A percentile compares a stretch with the other conserved stretches of the same genome.
phyloP scores from a whole-genome alignment of 345 rosid genomes.

The Salix udensis region DNA sequence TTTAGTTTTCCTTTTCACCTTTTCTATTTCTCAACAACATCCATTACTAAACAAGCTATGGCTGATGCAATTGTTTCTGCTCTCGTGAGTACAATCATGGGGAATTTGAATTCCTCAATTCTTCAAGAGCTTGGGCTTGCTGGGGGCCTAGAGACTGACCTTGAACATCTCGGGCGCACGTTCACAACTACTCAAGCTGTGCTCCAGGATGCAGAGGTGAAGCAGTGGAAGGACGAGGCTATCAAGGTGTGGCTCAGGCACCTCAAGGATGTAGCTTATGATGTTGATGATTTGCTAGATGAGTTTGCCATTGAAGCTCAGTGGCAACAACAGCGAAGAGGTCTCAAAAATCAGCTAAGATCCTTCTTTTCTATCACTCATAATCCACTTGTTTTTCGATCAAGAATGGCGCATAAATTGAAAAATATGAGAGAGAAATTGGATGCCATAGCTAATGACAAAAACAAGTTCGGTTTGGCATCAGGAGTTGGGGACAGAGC shows the following conservation, averaged over 20 bases:
- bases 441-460: slow-evolving; percentile 3
- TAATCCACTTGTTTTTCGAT: not conserved
- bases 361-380: not conserved
- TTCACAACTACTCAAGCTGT: slow-evolving; percentile 1
- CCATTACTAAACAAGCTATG: not conserved
- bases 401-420: not conserved
- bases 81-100: not conserved
- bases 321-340: not conserved
- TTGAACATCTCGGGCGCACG: not conserved
- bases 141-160: not conserved
- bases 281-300: slow-evolving; percentile 6
- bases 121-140: not conserved
- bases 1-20: too few relatives aligned
- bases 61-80: slow-evolving; percentile 8
- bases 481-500: too few relatives aligned
- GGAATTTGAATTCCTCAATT: not conserved
- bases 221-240: not conserved
- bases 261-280: slow-evolving; percentile 6
- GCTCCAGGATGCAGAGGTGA: slow-evolving; percentile 15
- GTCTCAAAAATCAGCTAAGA: not conserved
- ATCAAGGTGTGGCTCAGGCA: not conserved
- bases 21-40: too few relatives aligned
- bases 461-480: not conserved
- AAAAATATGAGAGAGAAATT: not conserved
- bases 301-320: not conserved